Percentiles rank a stretch among this genome's conserved stretches.
Evolutionary conservation across 805 yeast species (phyloP).

Genomic region (Cyberlindnera americana): DNA sequence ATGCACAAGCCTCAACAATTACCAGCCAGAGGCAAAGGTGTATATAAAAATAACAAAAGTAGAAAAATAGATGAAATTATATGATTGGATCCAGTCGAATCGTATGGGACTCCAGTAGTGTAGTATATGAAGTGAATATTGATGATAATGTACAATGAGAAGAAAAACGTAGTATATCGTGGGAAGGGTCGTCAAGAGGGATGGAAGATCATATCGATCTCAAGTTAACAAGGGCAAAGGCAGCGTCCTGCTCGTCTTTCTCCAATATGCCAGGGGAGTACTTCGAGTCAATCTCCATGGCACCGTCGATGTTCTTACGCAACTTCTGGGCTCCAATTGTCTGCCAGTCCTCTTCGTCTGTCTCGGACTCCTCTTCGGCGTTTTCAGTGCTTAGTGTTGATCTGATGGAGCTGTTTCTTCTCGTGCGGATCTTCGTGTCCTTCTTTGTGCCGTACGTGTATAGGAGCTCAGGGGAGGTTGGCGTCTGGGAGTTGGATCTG

Average conservation of each 20-base stretch:
- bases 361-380: slow-evolving; percentile 41
- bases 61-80: not conserved
- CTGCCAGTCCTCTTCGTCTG: slow-evolving; percentile 98
- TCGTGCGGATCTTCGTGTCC: slow-evolving; percentile 14
- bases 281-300: slow-evolving; percentile 14
- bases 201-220: slow-evolving; percentile 27
- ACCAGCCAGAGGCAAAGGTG: no score
- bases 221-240: slow-evolving; percentile 61
- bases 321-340: slow-evolving; percentile 77
- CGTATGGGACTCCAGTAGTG: not conserved
- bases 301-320: slow-evolving; percentile 30
- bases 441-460: slow-evolving; percentile 16
- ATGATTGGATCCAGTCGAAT: slow-evolving; percentile 4
- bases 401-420: slow-evolving; percentile 36
- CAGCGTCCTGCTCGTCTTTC: slow-evolving; percentile 51
- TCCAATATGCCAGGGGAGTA: slow-evolving; percentile 12
- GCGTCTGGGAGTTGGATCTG: slow-evolving; percentile 35
- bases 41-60: not conserved
- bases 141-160: not conserved
- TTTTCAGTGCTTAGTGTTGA: slow-evolving; percentile 36
- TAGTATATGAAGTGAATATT: not conserved
- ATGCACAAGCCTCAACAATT: no score
- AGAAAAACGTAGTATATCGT: not conserved
- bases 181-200: not conserved
- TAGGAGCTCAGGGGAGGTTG: slow-evolving; percentile 32